phyloP scores from a whole-genome alignment of 2,329 filamentous ascomycete genomes.

The Thielaviopsis populi region DNA sequence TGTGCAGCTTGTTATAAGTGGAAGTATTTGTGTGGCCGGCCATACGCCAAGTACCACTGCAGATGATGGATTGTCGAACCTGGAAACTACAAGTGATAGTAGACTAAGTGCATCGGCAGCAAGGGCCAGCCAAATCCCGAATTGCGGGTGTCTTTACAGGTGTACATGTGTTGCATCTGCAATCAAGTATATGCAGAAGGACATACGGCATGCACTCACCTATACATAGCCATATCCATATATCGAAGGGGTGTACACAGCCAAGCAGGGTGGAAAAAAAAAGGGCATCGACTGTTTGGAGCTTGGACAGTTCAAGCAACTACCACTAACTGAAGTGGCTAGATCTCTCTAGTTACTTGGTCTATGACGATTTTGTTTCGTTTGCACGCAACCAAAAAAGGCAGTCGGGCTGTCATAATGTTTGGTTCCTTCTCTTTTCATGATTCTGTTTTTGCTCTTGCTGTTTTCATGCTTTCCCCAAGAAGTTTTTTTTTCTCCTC shows the following conservation, averaged over 20 bases:
- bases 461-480: neutral
- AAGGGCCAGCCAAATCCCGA: too few relatives aligned
- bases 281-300: neutral
- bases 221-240: neutral
- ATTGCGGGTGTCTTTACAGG: too few relatives aligned
- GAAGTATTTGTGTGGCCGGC: neutral
- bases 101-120: too few relatives aligned
- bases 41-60: neutral
- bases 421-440: neutral
- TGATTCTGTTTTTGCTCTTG: neutral
- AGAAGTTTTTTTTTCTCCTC: neutral
- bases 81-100: too few relatives aligned
- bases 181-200: too few relatives aligned
- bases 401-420: neutral
- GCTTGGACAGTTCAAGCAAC: neutral
- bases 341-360: neutral
- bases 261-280: neutral
- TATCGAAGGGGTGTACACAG: neutral
- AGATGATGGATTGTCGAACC: neutral
- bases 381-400: neutral
- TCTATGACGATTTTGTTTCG: neutral
- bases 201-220: neutral
- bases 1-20: neutral
- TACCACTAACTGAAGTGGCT: neutral
- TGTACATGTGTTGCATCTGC: too few relatives aligned